Base-by-base conservation (phyloP, 169 alveolate genomes). In the Plasmodium ovale region DNA sequence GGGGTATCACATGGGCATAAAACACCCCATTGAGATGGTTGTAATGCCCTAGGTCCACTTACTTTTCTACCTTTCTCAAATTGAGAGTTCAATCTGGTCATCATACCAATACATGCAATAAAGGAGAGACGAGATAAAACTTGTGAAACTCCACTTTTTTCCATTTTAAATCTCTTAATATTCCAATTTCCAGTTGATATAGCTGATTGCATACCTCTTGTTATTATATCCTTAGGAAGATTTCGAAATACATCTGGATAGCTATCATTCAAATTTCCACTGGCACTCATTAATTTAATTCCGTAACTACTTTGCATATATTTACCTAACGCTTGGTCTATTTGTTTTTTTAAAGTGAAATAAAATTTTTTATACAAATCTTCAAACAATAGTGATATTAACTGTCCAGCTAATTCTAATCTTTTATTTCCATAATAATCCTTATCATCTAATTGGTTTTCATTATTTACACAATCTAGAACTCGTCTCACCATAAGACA, bases 1-100 rank as follows among this genome's bases (percentile, higher is more conserved):
- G 99, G 99, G 2, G 99, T 99, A 91, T 99, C 99, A 87, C 99
- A 97, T 1, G 99, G 99, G 74, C 99, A 99, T 12, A 99, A 87
- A 94, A 99, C 96, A 5, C 99, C 99, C 98, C 99, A 99, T 89
- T 98, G 99, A 19, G 99, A 96, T 6, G 99, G 99, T 88, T 98
- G 99, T 23, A 99, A 93, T 51, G 99, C 98, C 39, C 99, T 95
- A 9, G 99, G 99, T 0, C 99, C 99, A 62, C 99, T 94, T 10
- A 98, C 97, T 94, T 98, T 98, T 73, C 99, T 93, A 2, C 96
- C 96, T 92, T 96, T 97, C 89, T 95, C 98, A 79, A 96, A 95
- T 72, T 96, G 98, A 25, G 98, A 96, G 87, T 95, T 96, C 16
- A 95, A 93, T 77, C 96, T 93, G n/a, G 97, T 94, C 98, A 96